These are phyloP conservation scores for Xylaria curta DNA, from an alignment of 495 filamentous ascomycete species.

Conservation along the genomic window DNA sequence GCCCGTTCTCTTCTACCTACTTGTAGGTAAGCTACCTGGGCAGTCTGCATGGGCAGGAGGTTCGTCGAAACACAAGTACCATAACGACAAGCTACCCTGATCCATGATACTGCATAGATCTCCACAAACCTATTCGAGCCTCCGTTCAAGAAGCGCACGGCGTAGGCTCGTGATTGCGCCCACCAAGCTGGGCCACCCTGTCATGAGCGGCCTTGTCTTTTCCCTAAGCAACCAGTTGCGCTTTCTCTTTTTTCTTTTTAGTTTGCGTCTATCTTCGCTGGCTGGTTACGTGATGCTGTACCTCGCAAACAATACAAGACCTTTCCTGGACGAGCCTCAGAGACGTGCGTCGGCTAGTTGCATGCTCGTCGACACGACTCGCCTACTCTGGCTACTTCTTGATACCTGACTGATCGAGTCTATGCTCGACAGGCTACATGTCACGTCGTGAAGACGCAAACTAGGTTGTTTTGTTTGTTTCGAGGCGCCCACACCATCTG, in stretches of 20 bases:
- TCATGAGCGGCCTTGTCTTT: not conserved
- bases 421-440: not conserved
- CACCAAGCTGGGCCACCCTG: not conserved
- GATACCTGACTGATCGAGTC: not conserved
- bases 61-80: not conserved
- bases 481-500: conserved; percentile 10
- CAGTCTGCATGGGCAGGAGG: not conserved
- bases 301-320: not conserved
- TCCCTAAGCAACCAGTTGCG: not conserved
- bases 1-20: not conserved
- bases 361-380: not conserved
- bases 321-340: conserved; percentile 7
- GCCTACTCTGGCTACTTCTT: not conserved
- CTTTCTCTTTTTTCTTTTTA: not conserved
- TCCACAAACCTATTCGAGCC: conserved; percentile 16
- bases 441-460: not conserved
- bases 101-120: conserved; percentile 15
- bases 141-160: not conserved
- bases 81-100: conserved; percentile 3
- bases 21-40: not conserved
- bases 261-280: not conserved
- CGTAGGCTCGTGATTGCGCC: not conserved
- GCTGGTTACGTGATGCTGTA: not conserved
- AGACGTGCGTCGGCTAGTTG: not conserved
- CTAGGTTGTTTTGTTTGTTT: conserved; percentile 7